These are phyloP conservation scores for Porcisia hertigi DNA, from an alignment of 208 protist genomes.

Conservation along the genomic window DNA sequence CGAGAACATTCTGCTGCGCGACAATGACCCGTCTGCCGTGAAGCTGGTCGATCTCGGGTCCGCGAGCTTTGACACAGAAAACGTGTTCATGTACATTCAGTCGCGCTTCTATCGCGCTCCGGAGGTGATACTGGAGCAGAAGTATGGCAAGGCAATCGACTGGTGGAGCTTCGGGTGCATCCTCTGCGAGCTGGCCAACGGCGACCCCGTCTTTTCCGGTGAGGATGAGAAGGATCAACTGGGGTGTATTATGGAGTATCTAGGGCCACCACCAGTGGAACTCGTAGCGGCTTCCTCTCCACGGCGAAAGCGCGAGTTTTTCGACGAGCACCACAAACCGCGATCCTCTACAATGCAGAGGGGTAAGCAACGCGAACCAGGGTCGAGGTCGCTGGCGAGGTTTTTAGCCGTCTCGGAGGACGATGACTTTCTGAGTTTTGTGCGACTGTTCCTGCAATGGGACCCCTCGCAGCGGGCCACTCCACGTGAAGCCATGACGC, in stretches of 20 bases:
- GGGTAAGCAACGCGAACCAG: slow-evolving; percentile 40
- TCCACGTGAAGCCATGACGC: slow-evolving; percentile 71
- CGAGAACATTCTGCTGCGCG: slow-evolving; percentile 94
- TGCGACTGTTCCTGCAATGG: slow-evolving; percentile 73
- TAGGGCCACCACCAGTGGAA: slow-evolving; percentile 75
- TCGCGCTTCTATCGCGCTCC: slow-evolving; percentile 93
- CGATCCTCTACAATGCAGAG: slow-evolving; percentile 44
- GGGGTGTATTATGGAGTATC: slow-evolving; percentile 83
- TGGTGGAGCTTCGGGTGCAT: slow-evolving; percentile 95
- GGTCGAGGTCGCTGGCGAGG: slow-evolving; percentile 48
- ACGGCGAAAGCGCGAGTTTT: slow-evolving; percentile 50
- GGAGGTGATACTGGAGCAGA: slow-evolving; percentile 82
- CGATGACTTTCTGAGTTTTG: slow-evolving; percentile 71
- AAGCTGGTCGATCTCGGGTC: slow-evolving; percentile 98
- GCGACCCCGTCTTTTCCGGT: slow-evolving; percentile 89
- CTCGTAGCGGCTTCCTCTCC: slow-evolving; percentile 38
- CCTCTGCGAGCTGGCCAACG: slow-evolving; percentile 92
- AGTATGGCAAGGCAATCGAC: slow-evolving; percentile 86
- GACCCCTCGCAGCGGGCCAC: slow-evolving; percentile 50
- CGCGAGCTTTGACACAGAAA: slow-evolving; percentile 93
- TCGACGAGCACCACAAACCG: slow-evolving; percentile 42
- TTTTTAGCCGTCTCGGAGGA: slow-evolving; percentile 61
- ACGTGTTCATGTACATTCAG: slow-evolving; percentile 93
- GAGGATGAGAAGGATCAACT: slow-evolving; percentile 88
- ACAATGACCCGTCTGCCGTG: slow-evolving; percentile 76